Evolutionary conservation across 2,329 filamentous ascomycete genomes (phyloP).

Genomic region (Ramularia endophylla): DNA sequence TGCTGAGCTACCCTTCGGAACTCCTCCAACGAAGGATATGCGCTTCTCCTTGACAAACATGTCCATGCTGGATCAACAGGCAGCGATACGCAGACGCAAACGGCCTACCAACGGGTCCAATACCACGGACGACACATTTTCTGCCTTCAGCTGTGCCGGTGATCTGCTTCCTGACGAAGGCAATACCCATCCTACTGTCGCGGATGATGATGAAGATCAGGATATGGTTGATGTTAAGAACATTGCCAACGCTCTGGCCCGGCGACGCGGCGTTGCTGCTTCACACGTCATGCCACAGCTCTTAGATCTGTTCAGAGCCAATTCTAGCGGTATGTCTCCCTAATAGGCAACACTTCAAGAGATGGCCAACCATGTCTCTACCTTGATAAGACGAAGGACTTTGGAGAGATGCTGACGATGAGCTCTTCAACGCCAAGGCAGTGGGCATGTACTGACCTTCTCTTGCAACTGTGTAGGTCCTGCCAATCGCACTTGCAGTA

Average conservation of each 20-base stretch:
- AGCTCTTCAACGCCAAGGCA: not conserved
- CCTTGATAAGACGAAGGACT: not conserved
- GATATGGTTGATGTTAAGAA: slow-evolving; percentile 27
- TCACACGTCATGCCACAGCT: slow-evolving; percentile 30
- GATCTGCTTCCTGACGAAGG: slow-evolving; percentile 30
- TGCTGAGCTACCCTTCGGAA: slow-evolving; percentile 31
- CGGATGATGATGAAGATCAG: slow-evolving; percentile 7
- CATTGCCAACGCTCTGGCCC: slow-evolving; percentile 31
- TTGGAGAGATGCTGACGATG: not conserved
- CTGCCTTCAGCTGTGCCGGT: slow-evolving; percentile 32
- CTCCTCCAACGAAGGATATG: slow-evolving; percentile 23
- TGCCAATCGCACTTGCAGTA: slow-evolving; percentile 1
- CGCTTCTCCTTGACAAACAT: slow-evolving; percentile 20
- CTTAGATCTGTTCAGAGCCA: slow-evolving; percentile 26
- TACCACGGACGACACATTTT: slow-evolving; percentile 25
- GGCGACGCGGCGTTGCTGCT: slow-evolving; percentile 30
- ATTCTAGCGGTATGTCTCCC: not conserved
- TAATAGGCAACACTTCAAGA: no score
- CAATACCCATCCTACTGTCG: not conserved
- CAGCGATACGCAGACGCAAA: slow-evolving; percentile 5
- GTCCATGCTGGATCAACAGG: slow-evolving; percentile 19
- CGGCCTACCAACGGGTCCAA: slow-evolving; percentile 14
- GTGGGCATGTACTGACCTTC: no score
- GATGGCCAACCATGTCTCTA: no score
- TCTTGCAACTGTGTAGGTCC: not conserved